Percentiles rank a stretch among this genome's conserved stretches.
Conservation (phyloP, 1,284 basidiomycete species). For the Mycena sp. region DNA sequence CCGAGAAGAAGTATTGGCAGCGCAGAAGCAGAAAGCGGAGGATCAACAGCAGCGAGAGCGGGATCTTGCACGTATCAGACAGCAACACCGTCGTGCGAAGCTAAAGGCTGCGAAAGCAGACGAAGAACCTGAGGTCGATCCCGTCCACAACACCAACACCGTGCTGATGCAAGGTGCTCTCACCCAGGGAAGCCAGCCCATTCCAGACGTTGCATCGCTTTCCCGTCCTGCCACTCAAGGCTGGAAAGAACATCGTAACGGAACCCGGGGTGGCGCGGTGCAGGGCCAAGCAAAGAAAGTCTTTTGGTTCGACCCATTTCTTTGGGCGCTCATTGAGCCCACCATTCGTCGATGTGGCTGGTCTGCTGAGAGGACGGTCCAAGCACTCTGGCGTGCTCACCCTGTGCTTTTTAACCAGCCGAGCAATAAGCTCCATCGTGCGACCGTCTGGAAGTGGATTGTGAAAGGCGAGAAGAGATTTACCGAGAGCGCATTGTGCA, state of each 20-base stretch:
- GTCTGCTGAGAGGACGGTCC: not conserved
- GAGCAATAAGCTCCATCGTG: not conserved
- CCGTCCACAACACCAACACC: not conserved
- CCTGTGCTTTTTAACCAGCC: constrained; percentile 2
- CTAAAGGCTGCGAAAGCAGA: not conserved
- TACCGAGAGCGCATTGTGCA: not conserved
- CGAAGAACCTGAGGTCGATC: not conserved
- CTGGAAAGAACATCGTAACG: constrained; percentile 5
- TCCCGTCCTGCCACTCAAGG: not conserved
- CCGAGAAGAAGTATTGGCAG: not conserved
- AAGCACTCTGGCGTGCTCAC: not conserved
- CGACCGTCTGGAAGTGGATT: constrained; percentile 9
- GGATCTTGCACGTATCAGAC: not conserved
- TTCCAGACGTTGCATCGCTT: not conserved
- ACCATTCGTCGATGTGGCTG: not conserved
- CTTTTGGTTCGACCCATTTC: constrained; percentile 11
- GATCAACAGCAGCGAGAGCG: not conserved
- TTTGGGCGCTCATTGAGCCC: constrained; percentile 4
- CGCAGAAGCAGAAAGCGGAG: not conserved
- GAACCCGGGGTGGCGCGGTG: not conserved
- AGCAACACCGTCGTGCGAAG: not conserved
- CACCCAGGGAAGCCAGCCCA: not conserved
- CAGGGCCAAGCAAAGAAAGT: not conserved
- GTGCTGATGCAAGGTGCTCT: not conserved
- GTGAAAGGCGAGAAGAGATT: not conserved